Conservation (phyloP, 1,139 yeast genomes). For the Candida sanyaensis region DNA sequence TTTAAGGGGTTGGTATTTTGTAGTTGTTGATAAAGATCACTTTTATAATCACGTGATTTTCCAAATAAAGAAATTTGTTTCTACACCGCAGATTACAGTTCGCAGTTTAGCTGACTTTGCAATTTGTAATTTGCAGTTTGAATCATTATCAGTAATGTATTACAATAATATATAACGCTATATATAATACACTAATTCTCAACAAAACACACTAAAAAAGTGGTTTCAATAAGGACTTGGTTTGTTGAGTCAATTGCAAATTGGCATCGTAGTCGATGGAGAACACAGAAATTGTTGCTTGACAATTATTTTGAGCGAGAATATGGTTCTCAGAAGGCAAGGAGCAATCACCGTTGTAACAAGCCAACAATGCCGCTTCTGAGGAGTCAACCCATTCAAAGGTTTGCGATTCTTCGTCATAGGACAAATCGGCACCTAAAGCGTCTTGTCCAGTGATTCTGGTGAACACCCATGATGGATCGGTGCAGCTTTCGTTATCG, state of each 20-base stretch:
- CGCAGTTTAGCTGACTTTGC: no score
- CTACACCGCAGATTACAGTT: no score
- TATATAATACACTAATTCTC: no score
- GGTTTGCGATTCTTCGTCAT: constrained; percentile 30
- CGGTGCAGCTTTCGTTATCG: constrained; percentile 30
- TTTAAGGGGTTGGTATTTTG: no score
- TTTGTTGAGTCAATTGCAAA: constrained; percentile 25
- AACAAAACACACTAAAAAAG: neutral
- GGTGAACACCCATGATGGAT: constrained; percentile 36
- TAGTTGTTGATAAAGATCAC: no score
- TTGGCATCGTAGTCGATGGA: constrained; percentile 46
- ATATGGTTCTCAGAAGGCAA: constrained; percentile 38
- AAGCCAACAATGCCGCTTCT: constrained; percentile 23
- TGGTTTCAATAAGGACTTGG: constrained; percentile 27
- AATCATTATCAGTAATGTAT: no score
- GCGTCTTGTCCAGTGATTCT: constrained; percentile 40
- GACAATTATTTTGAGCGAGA: constrained; percentile 27
- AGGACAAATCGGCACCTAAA: constrained; percentile 28
- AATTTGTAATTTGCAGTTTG: no score
- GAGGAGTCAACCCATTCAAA: constrained; percentile 19
- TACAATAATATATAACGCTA: no score
- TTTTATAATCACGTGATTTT: no score
- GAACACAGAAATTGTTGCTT: constrained; percentile 39
- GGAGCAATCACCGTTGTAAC: constrained; percentile 36
- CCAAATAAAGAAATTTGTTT: no score